Evolutionary conservation across 2,329 filamentous ascomycete species (phyloP).

Genomic region (Penicillium sp.): DNA sequence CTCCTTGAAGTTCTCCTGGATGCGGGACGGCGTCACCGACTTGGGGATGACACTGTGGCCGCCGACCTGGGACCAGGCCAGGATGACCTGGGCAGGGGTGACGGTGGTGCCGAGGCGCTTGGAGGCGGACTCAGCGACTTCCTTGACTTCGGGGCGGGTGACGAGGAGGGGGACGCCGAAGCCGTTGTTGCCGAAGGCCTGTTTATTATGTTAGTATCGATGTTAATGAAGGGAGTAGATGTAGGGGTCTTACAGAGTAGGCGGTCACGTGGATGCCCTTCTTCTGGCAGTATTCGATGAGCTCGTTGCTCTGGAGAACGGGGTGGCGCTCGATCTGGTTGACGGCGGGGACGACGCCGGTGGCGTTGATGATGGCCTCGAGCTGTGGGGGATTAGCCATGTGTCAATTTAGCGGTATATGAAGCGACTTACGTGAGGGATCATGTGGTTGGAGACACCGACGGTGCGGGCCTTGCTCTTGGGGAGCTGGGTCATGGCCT

Average conservation of each 20-base stretch:
- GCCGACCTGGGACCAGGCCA: slow-evolving; percentile 36
- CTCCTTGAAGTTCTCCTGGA: slow-evolving; percentile 38
- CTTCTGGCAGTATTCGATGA: slow-evolving; percentile 50
- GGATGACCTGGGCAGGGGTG: slow-evolving; percentile 32
- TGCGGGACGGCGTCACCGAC: slow-evolving; percentile 38
- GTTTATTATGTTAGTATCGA: too few relatives aligned
- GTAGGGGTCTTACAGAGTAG: slow-evolving; percentile 52
- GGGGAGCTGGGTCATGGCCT: slow-evolving; percentile 38
- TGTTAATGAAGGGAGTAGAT: not conserved
- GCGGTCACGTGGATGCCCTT: slow-evolving; percentile 55
- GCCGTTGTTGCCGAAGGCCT: slow-evolving; percentile 51
- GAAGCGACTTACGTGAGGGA: too few relatives aligned
- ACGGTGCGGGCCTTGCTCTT: slow-evolving; percentile 37
- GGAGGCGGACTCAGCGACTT: slow-evolving; percentile 53
- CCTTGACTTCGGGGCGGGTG: slow-evolving; percentile 53
- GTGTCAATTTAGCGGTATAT: too few relatives aligned
- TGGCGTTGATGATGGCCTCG: slow-evolving; percentile 48
- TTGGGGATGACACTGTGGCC: slow-evolving; percentile 38
- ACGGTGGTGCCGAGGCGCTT: slow-evolving; percentile 29
- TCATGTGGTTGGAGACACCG: slow-evolving; percentile 38
- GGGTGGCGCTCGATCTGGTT: slow-evolving; percentile 65
- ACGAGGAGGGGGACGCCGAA: slow-evolving; percentile 56
- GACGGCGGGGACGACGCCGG: slow-evolving; percentile 52
- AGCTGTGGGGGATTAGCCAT: slow-evolving; percentile 37
- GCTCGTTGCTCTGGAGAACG: slow-evolving; percentile 53